These are phyloP conservation scores for Seminavis robusta DNA, from an alignment of 108 stramenopile genomes.

Conservation along the genomic window DNA sequence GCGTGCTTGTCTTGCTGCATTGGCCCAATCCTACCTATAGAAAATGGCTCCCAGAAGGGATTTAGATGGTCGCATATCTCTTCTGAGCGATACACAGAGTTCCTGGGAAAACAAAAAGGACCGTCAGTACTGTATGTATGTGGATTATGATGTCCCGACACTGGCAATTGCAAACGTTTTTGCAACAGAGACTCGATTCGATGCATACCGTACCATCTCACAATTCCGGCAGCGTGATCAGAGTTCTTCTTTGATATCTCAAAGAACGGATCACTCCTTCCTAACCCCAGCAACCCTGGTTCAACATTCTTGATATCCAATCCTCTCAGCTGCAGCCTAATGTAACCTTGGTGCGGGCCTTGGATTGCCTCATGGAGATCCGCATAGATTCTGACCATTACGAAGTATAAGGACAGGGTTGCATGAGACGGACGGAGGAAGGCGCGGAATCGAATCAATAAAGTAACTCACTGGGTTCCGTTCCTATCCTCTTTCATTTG, in stretches of 20 bases:
- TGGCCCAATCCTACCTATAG: constrained; percentile 5
- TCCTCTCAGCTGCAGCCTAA: constrained; percentile 39
- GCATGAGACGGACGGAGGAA: background rate
- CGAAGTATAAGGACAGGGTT: background rate
- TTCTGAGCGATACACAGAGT: constrained; percentile 50
- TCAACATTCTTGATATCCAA: constrained; percentile 67
- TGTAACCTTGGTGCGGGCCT: background rate
- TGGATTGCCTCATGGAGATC: background rate
- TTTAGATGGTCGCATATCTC: constrained; percentile 53
- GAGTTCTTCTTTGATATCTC: constrained; percentile 45
- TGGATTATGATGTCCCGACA: background rate
- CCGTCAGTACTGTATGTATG: background rate
- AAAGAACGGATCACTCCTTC: constrained; percentile 69
- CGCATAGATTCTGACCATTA: background rate
- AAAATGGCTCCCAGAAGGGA: constrained; percentile 48
- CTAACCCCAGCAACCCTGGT: constrained; percentile 51
- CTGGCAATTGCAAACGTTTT: background rate
- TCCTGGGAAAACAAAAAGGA: background rate
- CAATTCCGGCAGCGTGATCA: constrained; percentile 23
- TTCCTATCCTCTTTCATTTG: constrained; percentile 12
- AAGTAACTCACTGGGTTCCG: background rate
- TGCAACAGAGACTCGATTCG: background rate
- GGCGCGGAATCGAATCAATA: background rate
- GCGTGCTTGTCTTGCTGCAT: too few relatives aligned
- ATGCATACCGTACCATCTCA: constrained; percentile 30